Evolutionary conservation across 371 early-diverging fungal genomes (phyloP), one percentile per base, ranked within the genome.

Genomic region (Lichtheimia corymbifera): DNA sequence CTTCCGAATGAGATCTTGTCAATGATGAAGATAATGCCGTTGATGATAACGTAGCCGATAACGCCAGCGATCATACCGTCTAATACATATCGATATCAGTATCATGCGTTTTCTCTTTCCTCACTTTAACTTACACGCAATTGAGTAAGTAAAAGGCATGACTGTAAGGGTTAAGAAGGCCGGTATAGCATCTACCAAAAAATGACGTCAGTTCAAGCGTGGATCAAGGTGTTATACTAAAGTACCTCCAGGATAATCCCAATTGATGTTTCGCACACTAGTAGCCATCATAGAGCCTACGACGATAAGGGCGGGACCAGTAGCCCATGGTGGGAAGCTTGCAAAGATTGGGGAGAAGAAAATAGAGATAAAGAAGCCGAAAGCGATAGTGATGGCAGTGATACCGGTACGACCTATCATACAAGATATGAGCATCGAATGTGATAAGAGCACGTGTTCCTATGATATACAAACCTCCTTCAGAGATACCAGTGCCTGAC

Each of bases 291-390:
- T 83, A 20, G 84, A 84, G 12, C 93, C 93, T 18, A 93, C 87
- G 17, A 88, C 66, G 45, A 93, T 84, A 53, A 93, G 73, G 1
- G 91, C 93, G 3, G 90, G 91, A 5, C 92, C 92, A 1, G 93
- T 91, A 6, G 91, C 89, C 90, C 91, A 91, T 4, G 91, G 90
- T 27, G 91, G 93, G 77, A 91, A 88, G 44, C 87, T 84, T 9
- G 92, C 93, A 71, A 91, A 91, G 62, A 92, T 90, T 13, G 93
- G 93, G 0, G 92, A 86, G 63, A 92, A 89, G 79, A 93, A 90
- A 49, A 92, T 76, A 22, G 86, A 82, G 41, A 92, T 73, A 61
- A 91, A 87, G 82, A 93, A 90, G 59, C 86, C 77, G 61, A 91
- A 67, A 2, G 80, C 84, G n/a, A 84, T 76, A 1, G 82, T 65